Evolutionary conservation across 306 rosid species (phyloP), one percentile per base, ranked within the genome.

Genomic region (Sesbania bispinosa): DNA sequence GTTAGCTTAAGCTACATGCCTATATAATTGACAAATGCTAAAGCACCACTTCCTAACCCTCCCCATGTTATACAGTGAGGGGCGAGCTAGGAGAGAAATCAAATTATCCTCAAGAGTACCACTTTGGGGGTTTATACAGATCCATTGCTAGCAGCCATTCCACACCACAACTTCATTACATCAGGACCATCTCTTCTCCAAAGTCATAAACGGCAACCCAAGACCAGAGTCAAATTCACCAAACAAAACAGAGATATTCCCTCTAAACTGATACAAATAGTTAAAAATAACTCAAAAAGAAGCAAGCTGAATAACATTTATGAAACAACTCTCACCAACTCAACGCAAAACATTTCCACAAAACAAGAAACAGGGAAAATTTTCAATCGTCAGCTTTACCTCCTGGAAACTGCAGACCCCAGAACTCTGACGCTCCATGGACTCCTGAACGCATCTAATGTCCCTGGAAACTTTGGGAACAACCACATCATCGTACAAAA

Each of bases 391-490:
- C 13, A 43, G 43, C 5, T 20, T 42, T 75, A 87, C 97, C 96
- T 86, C 94, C 61, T 83, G 67, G 81, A 82, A 92, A 76, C 84
- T 81, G 81, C 89, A 86, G 66, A 89, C 87, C 7, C 90, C 92
- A 68, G 97, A 87, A 53, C 85, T 84, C 50, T 62, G 85, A 67
- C 90, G 90, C 74, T 76, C 86, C 3, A 10, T 21, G 48, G 83
- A 36, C 60, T 80, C 88, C 55, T 10, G 82, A 43, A 62, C 84
- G 83, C 15, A 76, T 71, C 58, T 77, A 74, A 93, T 85, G 60
- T 93, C 97, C 87, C 85, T 70, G 4, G 97, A 83, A 74, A 93
- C 97, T 59, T 81, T 74, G 16, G 86, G 85, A 77, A 90, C 84
- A 51, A 79, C 88, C 7, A 90, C 43, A 59, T 78, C 91, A 39